These are phyloP conservation scores for Melanomma pulvis-pyrius DNA, from an alignment of 495 filamentous ascomycete genomes.

Conservation along the genomic window DNA sequence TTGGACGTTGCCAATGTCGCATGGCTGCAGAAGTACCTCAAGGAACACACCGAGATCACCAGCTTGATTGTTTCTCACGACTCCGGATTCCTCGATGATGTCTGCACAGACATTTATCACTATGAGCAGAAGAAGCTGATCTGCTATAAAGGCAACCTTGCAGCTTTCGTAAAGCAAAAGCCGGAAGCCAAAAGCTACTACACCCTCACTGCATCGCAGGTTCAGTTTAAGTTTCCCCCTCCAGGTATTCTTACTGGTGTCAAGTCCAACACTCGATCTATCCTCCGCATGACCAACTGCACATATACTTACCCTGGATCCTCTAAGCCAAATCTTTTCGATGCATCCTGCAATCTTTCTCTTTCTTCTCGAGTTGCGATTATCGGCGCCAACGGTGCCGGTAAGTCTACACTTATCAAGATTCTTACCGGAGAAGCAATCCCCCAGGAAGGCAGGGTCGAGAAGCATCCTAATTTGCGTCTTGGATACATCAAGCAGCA, in stretches of 20 bases:
- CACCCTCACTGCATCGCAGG: conserved; percentile 84
- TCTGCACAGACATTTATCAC: conserved; percentile 99
- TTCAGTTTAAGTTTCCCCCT: conserved; percentile 96
- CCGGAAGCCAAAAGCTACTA: conserved; percentile 99
- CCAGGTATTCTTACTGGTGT: conserved; percentile 93
- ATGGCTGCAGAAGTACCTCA: conserved; percentile 95
- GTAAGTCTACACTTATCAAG: conserved; percentile 98
- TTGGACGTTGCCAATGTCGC: conserved; percentile 94
- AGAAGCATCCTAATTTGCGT: conserved; percentile 98
- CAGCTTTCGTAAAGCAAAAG: conserved; percentile 85
- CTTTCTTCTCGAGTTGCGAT: conserved; percentile 94
- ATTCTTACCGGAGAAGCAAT: conserved; percentile 94
- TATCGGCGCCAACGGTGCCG: conserved; percentile 95
- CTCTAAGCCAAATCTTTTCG: conserved; percentile 79
- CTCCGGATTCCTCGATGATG: conserved; percentile 93
- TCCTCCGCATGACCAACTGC: conserved; percentile 91
- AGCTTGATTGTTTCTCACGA: conserved; percentile 98
- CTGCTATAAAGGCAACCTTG: conserved; percentile 92
- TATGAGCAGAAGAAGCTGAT: conserved; percentile 98
- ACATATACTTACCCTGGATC: conserved; percentile 89
- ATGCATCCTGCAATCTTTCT: conserved; percentile 81
- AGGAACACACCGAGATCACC: conserved; percentile 93
- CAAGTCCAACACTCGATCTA: conserved; percentile 89
- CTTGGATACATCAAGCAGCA: conserved; percentile 99
- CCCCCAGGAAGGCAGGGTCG: conserved; percentile 83